Base-by-base conservation (phyloP, 495 filamentous ascomycete genomes). In the Bathelium albidoporum region DNA sequence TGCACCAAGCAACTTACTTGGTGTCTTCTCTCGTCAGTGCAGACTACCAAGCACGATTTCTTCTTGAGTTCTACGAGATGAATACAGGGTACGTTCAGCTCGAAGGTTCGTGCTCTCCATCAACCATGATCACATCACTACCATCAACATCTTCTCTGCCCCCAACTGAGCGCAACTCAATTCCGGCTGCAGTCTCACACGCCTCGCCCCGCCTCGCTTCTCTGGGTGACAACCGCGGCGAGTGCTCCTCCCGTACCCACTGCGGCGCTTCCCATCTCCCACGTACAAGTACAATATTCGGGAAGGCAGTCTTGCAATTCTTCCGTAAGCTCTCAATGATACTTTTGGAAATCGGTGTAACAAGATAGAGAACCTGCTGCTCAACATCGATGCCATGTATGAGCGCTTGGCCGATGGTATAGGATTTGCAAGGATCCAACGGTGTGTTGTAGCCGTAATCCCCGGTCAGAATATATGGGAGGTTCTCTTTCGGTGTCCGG, bases 211-310 rank as follows among this genome's bases (percentile, higher is more conserved):
- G 2, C 49, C 29, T 55, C 0, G 24, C 5, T 24, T 29, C 22
- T 20, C n/a, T 11, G 49, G 26, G 20, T 10, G 20, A 9, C 2
- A 9, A n/a, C 26, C 4, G 24, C 16, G 1, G 2, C 4, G 83
- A 59, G 18, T 80, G 78, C 65, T 85, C 82, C 1, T 75, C 76
- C 62, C 83, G 85, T 14, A 80, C 81, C 84, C 83, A 87, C 11
- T 70, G 78, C 1, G 84, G 83, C 11, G 81, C 71, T 63, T 85
- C 83, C 52, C 83, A 80, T 70, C 77, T 81, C 2, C 83, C 83
- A 45, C 77, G 77, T 5, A 87, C 77, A n/a, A 85, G 72, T 2
- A 83, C 79, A 32, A 72, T 26, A 22, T 39, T 59, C 43, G 60
- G 24, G 16, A 32, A 14, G 10, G 5, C 26, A 29, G 49, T 24